These are phyloP conservation scores for Fraxinus greggii DNA, from an alignment of 305 asterid genomes.

Conservation along the genomic window DNA sequence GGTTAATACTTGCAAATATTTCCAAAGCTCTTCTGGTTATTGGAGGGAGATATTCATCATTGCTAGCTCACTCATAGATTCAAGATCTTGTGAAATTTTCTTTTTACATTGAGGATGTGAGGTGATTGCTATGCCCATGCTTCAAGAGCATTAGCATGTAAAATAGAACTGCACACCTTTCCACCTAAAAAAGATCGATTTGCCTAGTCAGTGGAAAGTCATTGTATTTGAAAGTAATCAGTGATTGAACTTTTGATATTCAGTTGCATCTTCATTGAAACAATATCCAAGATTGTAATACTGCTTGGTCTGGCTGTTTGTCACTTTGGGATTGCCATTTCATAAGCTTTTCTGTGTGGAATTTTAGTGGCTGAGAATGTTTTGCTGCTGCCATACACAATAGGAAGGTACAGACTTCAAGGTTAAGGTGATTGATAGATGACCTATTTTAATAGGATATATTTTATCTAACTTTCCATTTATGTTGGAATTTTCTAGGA, in stretches of 20 bases:
- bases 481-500: neutral
- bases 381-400: neutral
- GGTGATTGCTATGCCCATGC: neutral
- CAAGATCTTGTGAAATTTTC: neutral
- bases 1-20: neutral
- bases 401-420: neutral
- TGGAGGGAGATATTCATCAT: neutral
- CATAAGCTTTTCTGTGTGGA: neutral
- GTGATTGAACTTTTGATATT: neutral
- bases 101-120: neutral
- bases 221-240: neutral
- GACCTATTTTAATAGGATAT: neutral
- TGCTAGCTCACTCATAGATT: neutral
- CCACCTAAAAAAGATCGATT: neutral
- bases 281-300: neutral
- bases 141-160: neutral
- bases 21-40: neutral
- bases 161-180: neutral
- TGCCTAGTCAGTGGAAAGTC: neutral
- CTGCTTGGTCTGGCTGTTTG: neutral
- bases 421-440: neutral
- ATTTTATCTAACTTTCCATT: neutral
- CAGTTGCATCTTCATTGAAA: neutral
- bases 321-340: neutral
- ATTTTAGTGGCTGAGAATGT: neutral